Evolutionary conservation across 768 basidiomycete species (phyloP), one percentile per base, ranked within the genome.

Genomic region (Lepiota venenata): DNA sequence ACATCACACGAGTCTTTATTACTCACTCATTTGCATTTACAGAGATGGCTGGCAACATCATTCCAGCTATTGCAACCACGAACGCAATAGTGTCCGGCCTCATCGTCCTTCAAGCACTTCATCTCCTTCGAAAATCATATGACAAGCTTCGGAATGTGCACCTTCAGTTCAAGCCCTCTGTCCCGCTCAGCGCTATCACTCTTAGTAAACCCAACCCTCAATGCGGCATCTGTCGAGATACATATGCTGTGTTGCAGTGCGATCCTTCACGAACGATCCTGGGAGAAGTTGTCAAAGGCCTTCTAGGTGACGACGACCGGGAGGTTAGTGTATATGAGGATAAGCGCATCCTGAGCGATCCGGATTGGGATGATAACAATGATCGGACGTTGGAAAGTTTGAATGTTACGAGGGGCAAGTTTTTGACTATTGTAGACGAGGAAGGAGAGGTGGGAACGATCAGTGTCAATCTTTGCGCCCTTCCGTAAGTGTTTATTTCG

Each of bases 21-120:
- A 47, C 20, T n/a, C 40, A 37, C 21, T 42, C 16, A 37, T 27
- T n/a, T 25, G 36, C 12, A 25, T 14, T 9, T 3, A 37, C 67
- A 96, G 95, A 98, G 71, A 98, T 98, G 92, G 97, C 97, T 0
- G 97, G 97, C 9, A 99, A 99, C 70, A 98, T 99, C 63, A 99
- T 98, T 59, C 97, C 97, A 5, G 97, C 97, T 1, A 98, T 99
- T 62, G 97, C 97, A 4, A 99, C 97, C 3, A 99, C 97, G 20
- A 99, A 99, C 67, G 97, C 97, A 9, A 91, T 99, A 68, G 85
- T 98, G 60, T 89, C 97, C 0, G 97, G 96, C 0, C 75, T 96
- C 37, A 93, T 98, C 64, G 94, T 98, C 20, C 78, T 98, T 42
- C 95, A 98, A 67, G 90, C 94, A 0, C 72, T 98, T 18, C 88